phyloP scores from a whole-genome alignment of 805 yeast genomes.

The Hanseniaspora meyeri region DNA sequence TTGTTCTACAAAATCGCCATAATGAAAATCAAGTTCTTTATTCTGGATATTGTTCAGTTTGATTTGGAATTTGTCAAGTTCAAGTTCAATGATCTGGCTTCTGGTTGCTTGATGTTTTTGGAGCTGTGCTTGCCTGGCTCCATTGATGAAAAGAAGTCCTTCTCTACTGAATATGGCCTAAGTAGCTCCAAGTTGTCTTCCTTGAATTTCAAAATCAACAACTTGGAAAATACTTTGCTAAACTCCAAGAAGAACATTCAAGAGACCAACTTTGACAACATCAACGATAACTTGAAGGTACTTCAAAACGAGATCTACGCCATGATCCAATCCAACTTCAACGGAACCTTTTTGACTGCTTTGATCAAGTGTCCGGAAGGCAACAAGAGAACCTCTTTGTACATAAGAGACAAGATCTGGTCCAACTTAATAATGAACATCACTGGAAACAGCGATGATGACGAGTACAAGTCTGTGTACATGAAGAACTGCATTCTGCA shows the following conservation, averaged over 20 bases:
- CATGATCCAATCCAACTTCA: conserved; percentile 10
- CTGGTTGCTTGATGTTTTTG: conserved; percentile 13
- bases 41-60: conserved; percentile 11
- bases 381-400: conserved; percentile 8
- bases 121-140: conserved; percentile 13
- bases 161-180: background rate
- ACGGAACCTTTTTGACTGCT: conserved; percentile 12
- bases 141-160: conserved; percentile 6
- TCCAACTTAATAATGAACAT: conserved; percentile 12
- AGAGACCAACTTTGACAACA: conserved; percentile 9
- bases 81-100: conserved; percentile 9
- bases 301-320: conserved; percentile 9
- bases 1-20: conserved; percentile 9
- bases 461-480: conserved; percentile 9
- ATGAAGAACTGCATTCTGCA: conserved; percentile 12
- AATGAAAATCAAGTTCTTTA: conserved; percentile 11
- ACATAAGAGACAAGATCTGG: conserved; percentile 13
- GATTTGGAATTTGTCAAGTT: conserved; percentile 11
- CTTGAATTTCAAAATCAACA: background rate
- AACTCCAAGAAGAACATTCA: background rate
- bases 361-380: conserved; percentile 12
- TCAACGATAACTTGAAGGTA: conserved; percentile 7
- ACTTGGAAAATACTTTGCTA: background rate
- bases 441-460: conserved; percentile 1
- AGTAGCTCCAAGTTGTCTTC: background rate